These are phyloP conservation scores for Limnanthes douglasii DNA, from an alignment of 345 rosid species.

Conservation along the genomic window DNA sequence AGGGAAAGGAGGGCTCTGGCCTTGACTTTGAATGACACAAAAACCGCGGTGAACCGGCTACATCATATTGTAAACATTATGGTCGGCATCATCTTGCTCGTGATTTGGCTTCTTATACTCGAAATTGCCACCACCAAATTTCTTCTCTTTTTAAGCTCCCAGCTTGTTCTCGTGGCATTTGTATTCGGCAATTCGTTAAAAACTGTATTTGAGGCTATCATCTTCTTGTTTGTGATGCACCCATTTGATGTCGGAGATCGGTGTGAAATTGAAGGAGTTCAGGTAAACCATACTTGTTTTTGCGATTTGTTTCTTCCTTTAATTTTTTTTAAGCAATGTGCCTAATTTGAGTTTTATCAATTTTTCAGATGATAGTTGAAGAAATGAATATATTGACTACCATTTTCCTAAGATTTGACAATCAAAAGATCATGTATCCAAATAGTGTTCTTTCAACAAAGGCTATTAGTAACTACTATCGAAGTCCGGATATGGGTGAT, in stretches of 20 bases:
- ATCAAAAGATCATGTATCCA: conserved; percentile 50
- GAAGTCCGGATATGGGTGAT: conserved; percentile 94
- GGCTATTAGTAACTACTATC: conserved; percentile 62
- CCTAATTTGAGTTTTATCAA: neutral
- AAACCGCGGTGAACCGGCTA: conserved; percentile 87
- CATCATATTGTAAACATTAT: conserved; percentile 40
- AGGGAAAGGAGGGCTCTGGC: conserved; percentile 88
- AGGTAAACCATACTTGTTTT: conserved; percentile 21
- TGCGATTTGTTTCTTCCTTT: neutral
- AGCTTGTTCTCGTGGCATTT: conserved; percentile 58
- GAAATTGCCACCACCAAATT: conserved; percentile 69
- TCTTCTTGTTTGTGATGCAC: conserved; percentile 76
- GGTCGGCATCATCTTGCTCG: conserved; percentile 33
- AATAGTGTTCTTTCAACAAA: conserved; percentile 60
- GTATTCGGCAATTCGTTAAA: conserved; percentile 80
- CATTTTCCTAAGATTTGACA: conserved; percentile 69
- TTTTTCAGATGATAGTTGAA: conserved; percentile 68
- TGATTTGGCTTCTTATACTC: conserved; percentile 69
- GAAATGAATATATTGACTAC: conserved; percentile 93
- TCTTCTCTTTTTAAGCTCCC: conserved; percentile 72
- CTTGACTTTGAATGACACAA: conserved; percentile 73
- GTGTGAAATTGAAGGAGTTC: conserved; percentile 69
- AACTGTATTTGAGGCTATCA: conserved; percentile 63
- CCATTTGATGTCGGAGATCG: conserved; percentile 93
- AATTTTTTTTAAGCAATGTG: neutral